Evolutionary conservation across 768 basidiomycete species (phyloP), one percentile per base, ranked within the genome.

Genomic region (Suillus lakei): DNA sequence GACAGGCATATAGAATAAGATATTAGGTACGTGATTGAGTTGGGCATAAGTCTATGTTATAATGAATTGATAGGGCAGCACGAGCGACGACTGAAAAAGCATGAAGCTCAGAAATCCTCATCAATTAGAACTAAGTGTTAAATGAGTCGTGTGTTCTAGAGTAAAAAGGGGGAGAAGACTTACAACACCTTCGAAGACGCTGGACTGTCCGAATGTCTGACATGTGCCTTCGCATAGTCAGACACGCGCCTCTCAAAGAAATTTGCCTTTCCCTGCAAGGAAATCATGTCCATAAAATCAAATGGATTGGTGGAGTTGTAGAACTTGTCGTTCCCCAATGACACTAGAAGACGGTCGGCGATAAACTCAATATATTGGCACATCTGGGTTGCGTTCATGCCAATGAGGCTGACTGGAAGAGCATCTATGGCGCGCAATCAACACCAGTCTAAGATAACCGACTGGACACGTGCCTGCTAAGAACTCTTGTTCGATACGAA

Each of bases 211-310:
- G 58, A 66, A 8, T 74, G 77, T 54, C 84, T 84, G 64, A 91
- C 82, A 61, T 85, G 82, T 13, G 91, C 91, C 71, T 86, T 91
- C 15, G 88, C 82, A 72, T 93, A 93, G 23, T 93, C 91, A 4
- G 93, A 95, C 6, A 98, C 96, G 0, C 96, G 86, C 79, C 95
- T 96, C 81, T 97, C 95, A 74, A 96, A 98, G 77, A 98, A 98
- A 80, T 98, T 96, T 48, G 96, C 93, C 83, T 99, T 99, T 69
- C 96, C 96, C 79, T 96, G 91, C 10, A 98, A 81, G 12, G 95
- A 97, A 56, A 96, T 96, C 86, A 95, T 88, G 70, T 96, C 94
- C 93, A 96, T 96, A 73, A 95, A 95, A 77, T 96, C 92, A 76
- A 93, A 92, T 5, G 96, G 96, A 75, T 98, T 98, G 34, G 85